Base-by-base conservation (phyloP, 1,284 basidiomycete genomes). In the Cystobasidiaceae sp. region DNA sequence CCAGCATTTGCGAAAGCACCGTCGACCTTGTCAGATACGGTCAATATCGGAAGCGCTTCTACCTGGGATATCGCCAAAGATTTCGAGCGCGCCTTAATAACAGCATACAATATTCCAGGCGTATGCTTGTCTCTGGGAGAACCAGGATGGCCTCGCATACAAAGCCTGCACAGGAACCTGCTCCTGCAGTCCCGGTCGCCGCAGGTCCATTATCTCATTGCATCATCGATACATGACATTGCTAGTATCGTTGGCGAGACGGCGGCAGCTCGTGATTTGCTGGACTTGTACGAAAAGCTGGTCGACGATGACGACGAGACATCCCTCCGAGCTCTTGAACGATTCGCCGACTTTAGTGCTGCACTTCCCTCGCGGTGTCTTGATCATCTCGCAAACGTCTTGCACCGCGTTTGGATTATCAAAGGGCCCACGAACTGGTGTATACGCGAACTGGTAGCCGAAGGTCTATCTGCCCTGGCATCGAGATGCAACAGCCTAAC, bases 61-160 rank as follows among this genome's bases (percentile, higher is more conserved):
- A 63, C 59, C 19, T 57, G 54, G 57, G 39, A 58, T 27, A 39
- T 69, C 50, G 66, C 63, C 25, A 66, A 65, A 9, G 83, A 85
- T 68, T 83, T 85, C 0, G 85, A 89, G 61, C 85, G 92, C 44
- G 85, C 90, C 9, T 80, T 93, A 17, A 87, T 96, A 30, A 89
- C 90, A 71, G 91, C 91, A 7, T 97, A 93, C 81, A 97, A 97
- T 77, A 87, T 90, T 73, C 94, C 93, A 19, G 93, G 93, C 11
- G 90, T 97, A 1, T 85, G 86, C 11, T 81, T 93, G 7, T 91
- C 93, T 0, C 80, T 97, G 17, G 93, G 93, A 4, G 78, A 80
- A 4, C 76, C 78, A 2, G 83, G 88, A 46, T 98, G 93, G 93
- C 73, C 76, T n/a, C 83, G 86, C 67, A 78, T 98, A 13, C 84